Base-by-base conservation (phyloP, 164 flowering plant genomes). In the Chimonanthus salicifolius region DNA sequence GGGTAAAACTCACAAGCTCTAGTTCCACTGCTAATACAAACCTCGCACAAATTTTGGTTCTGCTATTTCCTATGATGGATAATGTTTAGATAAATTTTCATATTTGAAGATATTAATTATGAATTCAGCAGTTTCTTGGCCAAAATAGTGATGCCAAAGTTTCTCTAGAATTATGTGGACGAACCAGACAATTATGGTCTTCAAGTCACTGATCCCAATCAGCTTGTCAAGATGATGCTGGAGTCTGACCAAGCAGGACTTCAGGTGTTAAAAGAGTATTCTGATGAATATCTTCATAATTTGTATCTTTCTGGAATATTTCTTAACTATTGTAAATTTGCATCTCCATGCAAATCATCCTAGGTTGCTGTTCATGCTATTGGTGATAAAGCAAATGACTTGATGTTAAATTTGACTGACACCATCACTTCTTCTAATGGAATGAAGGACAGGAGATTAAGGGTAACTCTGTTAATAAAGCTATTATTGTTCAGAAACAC, bases 321-420 rank as follows among this genome's bases (percentile, higher is more conserved):
- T 18, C 7, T 10, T 13, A 20, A 21, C 46, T 58, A 13, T 6
- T 62, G 6, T 47, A 49, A 58, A 71, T 45, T n/a, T 47, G 47
- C 44, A 48, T 60, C 47, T 11, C 13, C 54, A 9, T 70, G 66
- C 58, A 13, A 13, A 71, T 70, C 58, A 7, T 79, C 71, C 72
- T 85, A 94, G 99, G 89, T 95, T 82, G 92, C 97, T 50, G 82
- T 93, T 73, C 99, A 95, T 88, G 98, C 98, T 47, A 95, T 95
- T 74, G 99, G 99, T 45, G 99, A 95, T 76, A 90, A 64, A 76
- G 96, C 99, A 73, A 95, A 95, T 85, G 94, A 90, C 79, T 60
- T 89, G 81, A 76, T 95, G 70, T 84, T 95, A 78, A 90, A 90
- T 78, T 76, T 93, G 75, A 87, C 88, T 76, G 81, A 85, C 43